phyloP scores from a whole-genome alignment of 148 eudicot genomes.

The Mesembryanthemum crystallinum region DNA sequence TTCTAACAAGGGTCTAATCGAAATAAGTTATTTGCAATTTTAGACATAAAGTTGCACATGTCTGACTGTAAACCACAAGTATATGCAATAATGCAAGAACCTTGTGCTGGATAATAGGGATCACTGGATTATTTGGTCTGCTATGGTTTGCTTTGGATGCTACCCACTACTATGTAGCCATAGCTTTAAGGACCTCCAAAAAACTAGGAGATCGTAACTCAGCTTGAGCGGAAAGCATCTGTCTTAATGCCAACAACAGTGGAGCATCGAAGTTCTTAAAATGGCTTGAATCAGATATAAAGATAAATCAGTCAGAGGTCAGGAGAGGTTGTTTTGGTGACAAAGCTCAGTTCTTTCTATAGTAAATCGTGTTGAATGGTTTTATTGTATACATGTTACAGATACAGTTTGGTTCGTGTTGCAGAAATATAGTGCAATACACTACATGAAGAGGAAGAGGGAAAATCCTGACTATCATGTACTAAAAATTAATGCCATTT shows the following conservation, averaged over 20 bases:
- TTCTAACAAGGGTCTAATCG: slow-evolving; percentile 7
- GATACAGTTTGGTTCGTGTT: background rate
- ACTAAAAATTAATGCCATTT: slow-evolving; percentile 17
- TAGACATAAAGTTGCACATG: background rate
- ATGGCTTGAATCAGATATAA: background rate
- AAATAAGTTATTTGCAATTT: background rate
- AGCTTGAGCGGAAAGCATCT: background rate
- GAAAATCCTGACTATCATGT: background rate
- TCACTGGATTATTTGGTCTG: background rate
- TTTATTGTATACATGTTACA: slow-evolving; percentile 13
- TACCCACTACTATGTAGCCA: background rate
- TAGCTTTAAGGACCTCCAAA: no score
- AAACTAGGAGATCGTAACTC: background rate
- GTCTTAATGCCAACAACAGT: background rate
- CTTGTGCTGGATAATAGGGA: no score
- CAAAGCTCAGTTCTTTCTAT: background rate
- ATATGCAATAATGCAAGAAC: background rate
- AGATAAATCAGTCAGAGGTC: background rate
- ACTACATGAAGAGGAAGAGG: background rate
- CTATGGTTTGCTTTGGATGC: background rate
- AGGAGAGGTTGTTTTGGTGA: no score
- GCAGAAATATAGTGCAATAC: slow-evolving; percentile 8
- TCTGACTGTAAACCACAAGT: background rate
- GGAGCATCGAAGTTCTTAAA: background rate
- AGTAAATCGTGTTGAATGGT: slow-evolving; percentile 7